Conservation (phyloP, 257 asterid species). For the Galeopsis tetrahit region DNA sequence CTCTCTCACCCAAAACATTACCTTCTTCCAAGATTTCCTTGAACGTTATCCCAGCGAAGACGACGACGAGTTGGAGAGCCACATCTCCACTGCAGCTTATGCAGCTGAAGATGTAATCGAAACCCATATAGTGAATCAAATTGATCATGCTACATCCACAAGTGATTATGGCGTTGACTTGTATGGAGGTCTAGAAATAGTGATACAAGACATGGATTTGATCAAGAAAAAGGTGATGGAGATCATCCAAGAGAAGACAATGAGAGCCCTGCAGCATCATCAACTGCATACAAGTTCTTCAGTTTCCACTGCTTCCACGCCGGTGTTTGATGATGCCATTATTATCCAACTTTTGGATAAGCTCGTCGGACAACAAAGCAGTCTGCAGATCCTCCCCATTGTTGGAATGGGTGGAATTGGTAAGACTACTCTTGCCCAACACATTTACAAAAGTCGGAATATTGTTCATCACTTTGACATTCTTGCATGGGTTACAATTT, state of each 20-base stretch:
- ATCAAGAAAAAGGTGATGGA: not conserved
- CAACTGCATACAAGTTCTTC: not conserved
- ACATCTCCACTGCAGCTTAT: not conserved
- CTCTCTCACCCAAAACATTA: not conserved
- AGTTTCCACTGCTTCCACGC: not conserved
- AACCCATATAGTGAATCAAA: not conserved
- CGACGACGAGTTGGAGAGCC: not conserved
- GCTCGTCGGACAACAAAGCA: not conserved
- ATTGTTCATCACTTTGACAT: not conserved
- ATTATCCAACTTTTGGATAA: not conserved
- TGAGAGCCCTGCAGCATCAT: too few relatives aligned
- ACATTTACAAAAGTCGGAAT: not conserved
- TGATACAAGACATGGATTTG: constrained; percentile 9
- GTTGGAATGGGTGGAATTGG: constrained; percentile 20
- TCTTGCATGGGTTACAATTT: constrained; percentile 7
- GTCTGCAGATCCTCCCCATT: not conserved
- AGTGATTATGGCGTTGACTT: not conserved
- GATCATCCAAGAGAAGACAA: too few relatives aligned
- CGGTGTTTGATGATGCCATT: not conserved
- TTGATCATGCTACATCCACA: not conserved
- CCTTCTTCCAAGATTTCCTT: not conserved
- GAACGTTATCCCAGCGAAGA: not conserved
- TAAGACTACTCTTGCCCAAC: constrained; percentile 1
- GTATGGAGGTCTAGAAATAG: not conserved
- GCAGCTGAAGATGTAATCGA: not conserved